A percentile compares a stretch with the other conserved stretches of the same genome.
Conservation (phyloP, 139 green algal genomes). For the Tetradesmus lagerheimii region DNA sequence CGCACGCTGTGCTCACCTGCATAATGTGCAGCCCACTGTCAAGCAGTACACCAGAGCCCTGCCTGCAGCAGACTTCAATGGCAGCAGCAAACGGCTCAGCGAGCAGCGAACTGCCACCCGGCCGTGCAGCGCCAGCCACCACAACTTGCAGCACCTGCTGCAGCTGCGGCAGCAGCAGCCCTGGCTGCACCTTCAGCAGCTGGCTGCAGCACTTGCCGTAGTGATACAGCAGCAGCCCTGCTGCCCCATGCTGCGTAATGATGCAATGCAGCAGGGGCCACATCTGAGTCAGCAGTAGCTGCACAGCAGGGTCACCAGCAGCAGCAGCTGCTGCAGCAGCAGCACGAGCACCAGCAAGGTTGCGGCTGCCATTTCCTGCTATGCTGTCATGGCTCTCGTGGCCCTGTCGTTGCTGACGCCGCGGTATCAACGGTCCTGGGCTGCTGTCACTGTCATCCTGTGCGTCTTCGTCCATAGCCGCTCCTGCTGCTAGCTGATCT, state of each 20-base stretch:
- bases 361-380: neutral
- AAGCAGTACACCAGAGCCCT: constrained; percentile 25
- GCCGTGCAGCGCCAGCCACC: neutral
- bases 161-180: constrained; percentile 21
- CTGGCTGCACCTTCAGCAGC: constrained; percentile 18
- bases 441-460: neutral
- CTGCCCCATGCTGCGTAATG: neutral
- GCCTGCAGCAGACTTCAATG: constrained; percentile 25
- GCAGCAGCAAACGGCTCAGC: neutral
- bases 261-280: neutral
- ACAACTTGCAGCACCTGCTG: constrained; percentile 34
- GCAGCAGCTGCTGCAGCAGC: constrained; percentile 4
- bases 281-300: constrained; percentile 31
- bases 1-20: constrained; percentile 5
- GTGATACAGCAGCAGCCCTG: constrained; percentile 23
- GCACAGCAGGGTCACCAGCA: neutral
- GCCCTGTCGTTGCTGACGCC: neutral
- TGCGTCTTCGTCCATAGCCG: constrained; percentile 8
- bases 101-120: constrained; percentile 11
- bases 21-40: constrained; percentile 9
- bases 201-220: constrained; percentile 27
- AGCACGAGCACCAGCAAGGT: neutral
- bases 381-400: neutral
- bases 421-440: neutral
- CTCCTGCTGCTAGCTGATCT: neutral